Evolutionary conservation across 768 basidiomycete genomes (phyloP), one percentile per base, ranked within the genome.

Genomic region (Rhodocollybia butyracea): DNA sequence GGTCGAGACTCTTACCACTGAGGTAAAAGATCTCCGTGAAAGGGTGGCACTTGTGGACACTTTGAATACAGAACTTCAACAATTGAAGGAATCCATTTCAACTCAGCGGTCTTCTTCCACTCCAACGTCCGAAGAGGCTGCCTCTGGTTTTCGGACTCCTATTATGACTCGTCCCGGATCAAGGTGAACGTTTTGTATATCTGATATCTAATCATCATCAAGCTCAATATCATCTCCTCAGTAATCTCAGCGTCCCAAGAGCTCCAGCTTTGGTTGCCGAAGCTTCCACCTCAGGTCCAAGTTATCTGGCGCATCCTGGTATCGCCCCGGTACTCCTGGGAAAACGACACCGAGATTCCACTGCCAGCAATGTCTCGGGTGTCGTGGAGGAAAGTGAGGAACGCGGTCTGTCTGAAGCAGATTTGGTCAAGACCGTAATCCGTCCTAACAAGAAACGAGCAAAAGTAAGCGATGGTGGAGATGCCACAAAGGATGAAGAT

Each of bases 301-400:
- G 22, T 47, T 41, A 59, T n/a, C 55, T 63, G 6, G 60, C 65
- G 22, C 73, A 68, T 57, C 74, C 78, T 39, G 77, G 74, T 11
- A 64, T 76, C 56, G 68, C 78, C 3, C 73, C 76, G 40, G 77
- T 70, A 21, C 71, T 75, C 29, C 74, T 89, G 17, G 88, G 88
- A n/a, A 90, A 89, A 65, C 81, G 85, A 31, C 78, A 75, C 48
- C 76, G 87, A 57, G 82, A 82, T 59, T 73, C 80, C 2, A 68
- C 73, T 8, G 70, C 74, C 11, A 80, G 75, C 59, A 71, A 73
- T 50, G 60, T 74, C 21, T 68, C 73, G 2, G 76, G 69, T 50
- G 65, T 73, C 10, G 66, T 72, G 5, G 82, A 81, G 53, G 68
- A 70, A 26, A 75, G 67, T n/a, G 67, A 75, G 54, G 75, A 76